These are phyloP conservation scores for Venturia carpophila DNA, from an alignment of 2,329 filamentous ascomycete genomes.

Conservation along the genomic window DNA sequence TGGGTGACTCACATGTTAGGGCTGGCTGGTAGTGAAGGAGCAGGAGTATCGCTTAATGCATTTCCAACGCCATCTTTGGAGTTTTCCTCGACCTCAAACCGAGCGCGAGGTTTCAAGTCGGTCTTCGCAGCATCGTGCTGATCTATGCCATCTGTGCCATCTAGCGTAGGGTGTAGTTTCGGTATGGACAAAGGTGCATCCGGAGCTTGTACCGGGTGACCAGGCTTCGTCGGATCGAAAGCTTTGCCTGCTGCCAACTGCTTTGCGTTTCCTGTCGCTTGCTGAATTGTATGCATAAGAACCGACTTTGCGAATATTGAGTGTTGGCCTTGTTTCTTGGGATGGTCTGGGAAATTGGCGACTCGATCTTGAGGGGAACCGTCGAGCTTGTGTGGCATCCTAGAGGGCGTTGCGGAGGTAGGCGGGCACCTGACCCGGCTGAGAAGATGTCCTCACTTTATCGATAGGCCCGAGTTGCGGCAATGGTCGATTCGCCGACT, in stretches of 20 bases:
- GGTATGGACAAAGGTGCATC: neutral
- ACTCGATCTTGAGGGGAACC: neutral
- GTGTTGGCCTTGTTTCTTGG: constrained; percentile 36
- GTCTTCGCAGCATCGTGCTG: neutral
- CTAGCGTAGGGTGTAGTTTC: constrained; percentile 4
- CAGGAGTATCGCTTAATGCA: constrained; percentile 55
- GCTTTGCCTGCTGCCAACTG: neutral
- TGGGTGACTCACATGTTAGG: constrained; percentile 49
- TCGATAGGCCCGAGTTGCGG: neutral
- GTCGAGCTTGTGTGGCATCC: constrained; percentile 16
- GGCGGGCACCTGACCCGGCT: neutral
- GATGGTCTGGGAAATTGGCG: neutral
- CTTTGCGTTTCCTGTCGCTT: constrained; percentile 23
- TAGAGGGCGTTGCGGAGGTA: neutral
- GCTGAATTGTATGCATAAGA: constrained; percentile 37
- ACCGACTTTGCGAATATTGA: constrained; percentile 43
- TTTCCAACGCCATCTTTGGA: constrained; percentile 34
- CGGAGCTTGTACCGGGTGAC: neutral
- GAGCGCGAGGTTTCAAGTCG: constrained; percentile 13
- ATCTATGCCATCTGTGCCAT: constrained; percentile 14
- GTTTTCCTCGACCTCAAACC: constrained; percentile 4
- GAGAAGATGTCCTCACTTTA: neutral
- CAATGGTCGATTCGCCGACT: neutral
- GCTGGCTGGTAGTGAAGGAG: constrained; percentile 54
- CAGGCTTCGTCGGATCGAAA: neutral